phyloP scores from a whole-genome alignment of 805 yeast genomes.

The Saccharomycopsis amapae region DNA sequence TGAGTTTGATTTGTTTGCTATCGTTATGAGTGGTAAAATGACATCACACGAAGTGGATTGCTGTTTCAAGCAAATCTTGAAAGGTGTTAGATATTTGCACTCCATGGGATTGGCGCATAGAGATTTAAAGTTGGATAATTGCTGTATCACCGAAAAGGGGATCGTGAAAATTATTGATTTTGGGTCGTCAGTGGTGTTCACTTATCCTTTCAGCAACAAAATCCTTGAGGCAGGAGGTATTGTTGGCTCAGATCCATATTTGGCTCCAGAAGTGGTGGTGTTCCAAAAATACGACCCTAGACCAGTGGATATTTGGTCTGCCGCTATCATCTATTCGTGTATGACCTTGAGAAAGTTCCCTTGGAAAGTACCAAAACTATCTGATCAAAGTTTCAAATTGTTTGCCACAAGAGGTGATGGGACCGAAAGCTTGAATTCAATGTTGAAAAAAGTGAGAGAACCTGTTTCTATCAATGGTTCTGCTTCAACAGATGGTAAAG shows the following conservation, averaged over 20 bases:
- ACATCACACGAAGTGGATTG: slow-evolving; percentile 70
- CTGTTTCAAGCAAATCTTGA: slow-evolving; percentile 80
- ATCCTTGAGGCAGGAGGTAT: slow-evolving; percentile 75
- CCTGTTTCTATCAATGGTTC: no score
- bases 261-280: slow-evolving; percentile 89
- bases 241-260: slow-evolving; percentile 82
- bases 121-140: slow-evolving; percentile 86
- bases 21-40: slow-evolving; percentile 92
- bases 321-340: slow-evolving; percentile 85
- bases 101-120: slow-evolving; percentile 83
- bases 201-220: slow-evolving; percentile 73
- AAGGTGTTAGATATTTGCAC: slow-evolving; percentile 78
- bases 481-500: background rate
- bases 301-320: slow-evolving; percentile 92
- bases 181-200: slow-evolving; percentile 88
- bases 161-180: slow-evolving; percentile 87
- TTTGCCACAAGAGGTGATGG: slow-evolving; percentile 72
- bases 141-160: slow-evolving; percentile 78
- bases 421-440: slow-evolving; percentile 51
- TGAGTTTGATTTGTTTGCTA: slow-evolving; percentile 86
- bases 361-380: slow-evolving; percentile 83
- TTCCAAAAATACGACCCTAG: slow-evolving; percentile 81
- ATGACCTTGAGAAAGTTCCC: slow-evolving; percentile 90
- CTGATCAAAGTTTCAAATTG: slow-evolving; percentile 76
- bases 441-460: slow-evolving; percentile 49